Base-by-base conservation (phyloP, 495 filamentous ascomycete species). In the Aspergillus incahuasiensis region DNA sequence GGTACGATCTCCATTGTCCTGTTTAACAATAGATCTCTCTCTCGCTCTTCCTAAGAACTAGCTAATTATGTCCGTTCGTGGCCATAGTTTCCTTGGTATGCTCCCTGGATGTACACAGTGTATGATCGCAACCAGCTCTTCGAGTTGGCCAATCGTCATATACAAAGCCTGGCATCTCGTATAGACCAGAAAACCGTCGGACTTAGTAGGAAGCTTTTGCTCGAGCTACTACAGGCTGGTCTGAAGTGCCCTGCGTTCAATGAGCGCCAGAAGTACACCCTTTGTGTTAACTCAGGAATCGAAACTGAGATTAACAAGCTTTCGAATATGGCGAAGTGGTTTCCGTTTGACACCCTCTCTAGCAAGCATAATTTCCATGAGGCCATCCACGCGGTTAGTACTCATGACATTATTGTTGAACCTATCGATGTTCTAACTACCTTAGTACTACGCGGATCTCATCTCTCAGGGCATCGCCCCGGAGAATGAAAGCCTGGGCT, bases 21-120 rank as follows among this genome's bases (percentile, higher is more conserved):
- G 39, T 42, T 20, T 4, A 16, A 28, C 25, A 4, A 8, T 8
- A 28, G 8, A 3, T 8, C 20, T 0, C 13, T 8, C 20, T 0
- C 15, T 19, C 9, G 12, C 2, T 15, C 7, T 21, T 22, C 30
- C 11, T 24, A 13, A 43, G 40, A 18, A 25, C 22, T 48, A 41
- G 39, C 35, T 55, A 32, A 55, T 32, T 3, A 35, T 54, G 48
- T 54, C 40, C 51, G 30, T 60, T 50, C 13, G 38, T 45, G 45
- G 24, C 48, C 46, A 11, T 51, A 84, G 82, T 86, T 79, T 58
- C 89, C 89, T 0, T 94, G 89, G 89, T 79, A 80, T 35, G 75
- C 77, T 25, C 69, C 79, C 0, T 68, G 82, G 24, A 46, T 78
- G 55, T 86, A 90, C 71, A 89, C 83, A 0, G 68, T 91, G 28